Base-by-base conservation (phyloP, 2,329 filamentous ascomycete species). In the Zymoseptoria ardabiliae region DNA sequence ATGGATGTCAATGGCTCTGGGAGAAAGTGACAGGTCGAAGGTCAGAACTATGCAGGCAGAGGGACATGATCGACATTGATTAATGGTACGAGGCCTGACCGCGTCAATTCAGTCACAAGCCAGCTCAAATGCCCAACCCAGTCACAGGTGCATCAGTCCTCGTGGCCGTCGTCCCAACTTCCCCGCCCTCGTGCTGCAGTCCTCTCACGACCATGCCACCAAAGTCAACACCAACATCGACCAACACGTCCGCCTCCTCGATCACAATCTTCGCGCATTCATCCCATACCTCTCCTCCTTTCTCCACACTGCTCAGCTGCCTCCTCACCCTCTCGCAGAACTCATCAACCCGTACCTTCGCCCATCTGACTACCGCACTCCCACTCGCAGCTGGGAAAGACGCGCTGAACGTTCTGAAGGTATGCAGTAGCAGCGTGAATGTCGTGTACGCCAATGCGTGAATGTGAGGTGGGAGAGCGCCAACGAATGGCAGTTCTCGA, bases 311-410 rank as follows among this genome's bases (percentile, higher is more conserved):
- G 75, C 91, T 95, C 62, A 99, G 78, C 75, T 97, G 94, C 60
- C 93, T 81, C 41, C 82, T 85, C 45, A 99, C 79, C 55, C 94
- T 85, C 52, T 81, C 81, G 69, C 97, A 97, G 79, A 97, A 97
- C 1, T 86, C 86, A 68, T 97, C 92, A 1, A 97, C 85, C 71
- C 96, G 87, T 68, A 94, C 88, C 75, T 97, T 97, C n/a, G 91
- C 92, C 94, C 94, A 99, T 71, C 93, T 95, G 68, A 99, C 93
- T 68, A 91, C 96, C 0, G 92, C 91, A 82, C 94, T 95, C 79
- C 94, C 90, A 13, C 86, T 81, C 23, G 90, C 82, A 10, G 91
- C 87, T 72, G 97, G 97, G 72, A 91, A 96, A 2, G 66, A 65
- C 7, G 64, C 59, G 3, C 61, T 62, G 61, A 71, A 74, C 0